Evolutionary conservation across 257 asterid species (phyloP), one percentile per base, ranked within the genome.

Genomic region (Solanum medicagineum): DNA sequence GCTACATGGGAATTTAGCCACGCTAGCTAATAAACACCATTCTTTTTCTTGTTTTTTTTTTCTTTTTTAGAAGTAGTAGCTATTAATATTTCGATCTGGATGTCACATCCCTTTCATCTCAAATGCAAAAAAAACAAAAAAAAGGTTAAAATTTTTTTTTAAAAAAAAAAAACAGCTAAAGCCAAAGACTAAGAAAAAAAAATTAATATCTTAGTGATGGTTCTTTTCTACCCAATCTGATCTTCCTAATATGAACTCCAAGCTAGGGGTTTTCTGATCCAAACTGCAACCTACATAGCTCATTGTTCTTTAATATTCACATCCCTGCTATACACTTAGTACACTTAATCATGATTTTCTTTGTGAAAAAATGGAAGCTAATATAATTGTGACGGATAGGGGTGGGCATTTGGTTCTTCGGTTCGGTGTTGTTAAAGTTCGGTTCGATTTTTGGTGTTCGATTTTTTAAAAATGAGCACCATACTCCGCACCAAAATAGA

Each of bases 211-310:
- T 26, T 63, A 82, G 29, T 62, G 59, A 82, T 62, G 62, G 42
- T 10, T 74, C 20, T 82, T 82, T 59, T 62, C 87, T 40, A 90
- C 75, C 92, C 91, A 90, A 75, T 88, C 91, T 73, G 92, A 91
- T 85, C 92, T 90, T 77, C 92, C 92, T 85, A 90, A 86, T 80
- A 91, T 90, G 91, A 90, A 90, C 84, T 90, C 92, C 92, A 90
- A 87, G 85, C 92, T 90, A 17, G 91, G 92, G 51, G 88, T 45
- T 79, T 54, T 79, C 65, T 79, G 26, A 79, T 79, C 83, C 83
- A 79, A 79, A 79, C 65, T 79, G 83, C 83, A 79, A 79, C 83
- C 83, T 53, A 51, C 83, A 73, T 73, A 55, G 45, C 83, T 84
- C 82, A 69, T n/a, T 55, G 82, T 24, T 81, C 60, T 69, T 69